Evolutionary conservation across 2,329 filamentous ascomycete genomes (phyloP), one percentile per base, ranked within the genome.

Genomic region (Elsinoe ampelina): DNA sequence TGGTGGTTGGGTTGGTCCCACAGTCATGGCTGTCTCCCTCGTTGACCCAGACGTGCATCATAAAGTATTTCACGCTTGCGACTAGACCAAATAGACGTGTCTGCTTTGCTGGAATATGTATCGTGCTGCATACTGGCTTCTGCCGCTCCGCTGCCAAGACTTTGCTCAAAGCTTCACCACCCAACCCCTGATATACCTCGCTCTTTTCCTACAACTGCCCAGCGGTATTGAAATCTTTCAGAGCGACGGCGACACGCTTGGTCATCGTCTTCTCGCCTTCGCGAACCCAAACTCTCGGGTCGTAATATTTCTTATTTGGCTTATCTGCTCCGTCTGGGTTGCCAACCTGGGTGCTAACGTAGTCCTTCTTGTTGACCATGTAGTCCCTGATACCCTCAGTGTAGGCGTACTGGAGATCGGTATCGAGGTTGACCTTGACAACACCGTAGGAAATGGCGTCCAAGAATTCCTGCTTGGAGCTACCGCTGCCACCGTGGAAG

Each of bases 391-490:
- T 87, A 77, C 93, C 93, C 61, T 77, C 77, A 64, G 93, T 81
- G 82, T 97, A 98, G 59, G 92, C 91, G 75, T 84, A 95, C 80
- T 97, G 92, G 76, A 97, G 82, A 72, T 98, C 93, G 52, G 93
- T 98, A 77, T 98, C 93, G 68, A 98, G 80, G 80, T 98, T 98
- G 77, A 98, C 93, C 86, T 98, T 98, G 79, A 96, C 86, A 66
- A 98, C 92, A 80, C 93, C 93, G 75, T 92, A 87, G 71, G 78
- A 77, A 75, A 96, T 96, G 70, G 91, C 92, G 67, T 89, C 83
- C 62, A 79, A 80, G 82, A 87, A 98, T 78, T 98, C 93, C 66
- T 89, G 75, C 80, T 95, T 95, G 72, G 81, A 80, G 63, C 88
- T 95, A 65, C 93, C 93, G 62, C 89, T 95, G 68, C 93, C 93